Evolutionary conservation across 495 filamentous ascomycete species (phyloP), one percentile per base, ranked within the genome.

Genomic region (Thozetella sp.): DNA sequence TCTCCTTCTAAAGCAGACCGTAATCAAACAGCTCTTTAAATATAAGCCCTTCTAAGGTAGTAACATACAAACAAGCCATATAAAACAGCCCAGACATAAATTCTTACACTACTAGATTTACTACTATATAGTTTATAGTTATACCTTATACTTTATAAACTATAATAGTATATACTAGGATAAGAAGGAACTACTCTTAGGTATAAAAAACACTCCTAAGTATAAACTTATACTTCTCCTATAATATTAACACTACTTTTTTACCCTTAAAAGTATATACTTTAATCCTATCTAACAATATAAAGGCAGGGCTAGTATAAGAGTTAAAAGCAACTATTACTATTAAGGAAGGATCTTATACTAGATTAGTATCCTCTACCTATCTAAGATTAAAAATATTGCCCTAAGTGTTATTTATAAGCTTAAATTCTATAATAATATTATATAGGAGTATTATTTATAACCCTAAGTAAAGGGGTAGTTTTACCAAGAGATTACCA

Each of bases 381-480:
- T 48, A 48, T 13, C 43, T 20, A 15, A 48, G 12, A 48, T 48
- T 48, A 48, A 13, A 48, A 48, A 48, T n/a, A 10, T 48, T 48
- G 20, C 43, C n/a, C 3, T 48, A 48, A 15, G 20, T n/a, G 4
- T n/a, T 19, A 19, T 48, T 48, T 10, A 48, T 19, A 10, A 48
- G 43, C 11, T n/a, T 20, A 13, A 48, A 20, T 13, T 11, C 9
- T 11, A 20, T 20, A 15, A 48, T 13, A 48, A 48, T 9, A 48
- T 48, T 48, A 48, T 48, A 48, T 13, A 48, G 20, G 20, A 48
- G 43, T 48, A 48, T 48, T 13, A 48, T 19, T n/a, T 48, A 48
- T 15, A n/a, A 10, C 3, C 43, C 43, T 48, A 13, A 10, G 20
- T 48, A 48, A 15, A 48, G n/a, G n/a, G n/a, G n/a, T n/a, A n/a